A percentile compares a stretch with the other conserved stretches of the same genome.
phyloP scores from a whole-genome alignment of 108 stramenopile genomes.

The Parietichytrium sp. region DNA sequence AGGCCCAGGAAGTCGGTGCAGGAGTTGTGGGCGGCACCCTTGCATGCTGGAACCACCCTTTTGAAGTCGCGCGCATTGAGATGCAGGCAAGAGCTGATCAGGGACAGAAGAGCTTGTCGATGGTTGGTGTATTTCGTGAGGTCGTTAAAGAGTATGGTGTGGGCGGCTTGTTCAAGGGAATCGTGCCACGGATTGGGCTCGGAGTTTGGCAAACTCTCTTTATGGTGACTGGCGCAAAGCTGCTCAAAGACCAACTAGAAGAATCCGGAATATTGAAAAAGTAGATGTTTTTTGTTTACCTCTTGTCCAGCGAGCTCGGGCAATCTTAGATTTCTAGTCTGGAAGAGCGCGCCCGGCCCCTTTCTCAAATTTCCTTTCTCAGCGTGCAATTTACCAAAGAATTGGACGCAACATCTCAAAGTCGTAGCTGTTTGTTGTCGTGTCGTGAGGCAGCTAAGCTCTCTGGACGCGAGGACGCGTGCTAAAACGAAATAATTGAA shows the following conservation, averaged over 20 bases:
- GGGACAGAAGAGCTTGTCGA: conserved; percentile 27
- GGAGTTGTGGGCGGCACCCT: conserved; percentile 47
- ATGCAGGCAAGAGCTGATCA: conserved; percentile 40
- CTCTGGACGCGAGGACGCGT: too few species aligned
- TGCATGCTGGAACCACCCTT: conserved; percentile 51
- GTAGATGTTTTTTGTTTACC: conserved; percentile 1
- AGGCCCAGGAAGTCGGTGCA: conserved; percentile 36
- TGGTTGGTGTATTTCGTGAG: not conserved
- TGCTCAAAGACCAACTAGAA: conserved; percentile 28
- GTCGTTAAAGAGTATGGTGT: conserved; percentile 42
- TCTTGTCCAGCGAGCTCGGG: too few species aligned
- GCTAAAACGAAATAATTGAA: too few species aligned
- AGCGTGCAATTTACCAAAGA: too few species aligned
- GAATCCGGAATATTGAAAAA: not conserved
- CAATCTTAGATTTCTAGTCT: too few species aligned
- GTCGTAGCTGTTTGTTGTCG: too few species aligned
- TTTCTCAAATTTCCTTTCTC: too few species aligned
- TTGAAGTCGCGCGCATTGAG: conserved; percentile 51
- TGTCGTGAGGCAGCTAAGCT: too few species aligned
- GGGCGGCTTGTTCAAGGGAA: conserved; percentile 42
- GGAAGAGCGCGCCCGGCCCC: too few species aligned
- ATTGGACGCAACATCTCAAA: too few species aligned
- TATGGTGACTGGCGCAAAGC: conserved; percentile 42
- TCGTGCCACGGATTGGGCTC: conserved; percentile 42
- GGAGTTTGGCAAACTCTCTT: conserved; percentile 45